phyloP scores from a whole-genome alignment of 2,329 filamentous ascomycete species.

The Pseudogymnoascus sp. region DNA sequence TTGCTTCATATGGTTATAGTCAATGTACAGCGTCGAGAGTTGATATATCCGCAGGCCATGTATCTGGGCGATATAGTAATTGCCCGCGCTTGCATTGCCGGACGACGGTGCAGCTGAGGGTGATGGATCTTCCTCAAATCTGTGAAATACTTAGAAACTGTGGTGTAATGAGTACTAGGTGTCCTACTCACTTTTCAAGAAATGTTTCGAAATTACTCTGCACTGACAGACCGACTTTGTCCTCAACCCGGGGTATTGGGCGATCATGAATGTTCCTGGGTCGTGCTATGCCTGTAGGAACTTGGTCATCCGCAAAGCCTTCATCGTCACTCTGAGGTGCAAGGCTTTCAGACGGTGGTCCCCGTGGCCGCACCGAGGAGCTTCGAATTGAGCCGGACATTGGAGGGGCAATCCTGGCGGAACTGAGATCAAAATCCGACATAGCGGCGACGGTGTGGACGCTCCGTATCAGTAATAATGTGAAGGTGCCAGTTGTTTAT shows the following conservation, averaged over 20 bases:
- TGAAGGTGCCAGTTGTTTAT: constrained; percentile 16
- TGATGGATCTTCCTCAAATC: constrained; percentile 60
- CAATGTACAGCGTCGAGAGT: constrained; percentile 80
- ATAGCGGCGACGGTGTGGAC: constrained; percentile 47
- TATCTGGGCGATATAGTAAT: constrained; percentile 79
- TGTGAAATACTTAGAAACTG: constrained; percentile 28
- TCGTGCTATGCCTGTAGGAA: constrained; percentile 44
- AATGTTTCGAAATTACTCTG: constrained; percentile 73
- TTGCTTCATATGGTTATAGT: constrained; percentile 74
- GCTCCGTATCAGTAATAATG: constrained; percentile 19
- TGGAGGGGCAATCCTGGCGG: constrained; percentile 44
- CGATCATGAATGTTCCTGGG: constrained; percentile 38
- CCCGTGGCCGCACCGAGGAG: constrained; percentile 28
- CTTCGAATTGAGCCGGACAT: constrained; percentile 16
- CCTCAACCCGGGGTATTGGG: constrained; percentile 64
- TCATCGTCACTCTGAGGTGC: constrained; percentile 56
- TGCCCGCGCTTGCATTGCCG: constrained; percentile 60
- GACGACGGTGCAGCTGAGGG: constrained; percentile 57
- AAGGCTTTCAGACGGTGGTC: constrained; percentile 54
- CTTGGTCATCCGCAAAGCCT: constrained; percentile 57
- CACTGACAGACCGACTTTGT: constrained; percentile 66
- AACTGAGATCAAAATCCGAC: constrained; percentile 44
- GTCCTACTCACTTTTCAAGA: constrained; percentile 57
- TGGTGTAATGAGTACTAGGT: neutral
- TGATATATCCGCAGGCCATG: constrained; percentile 65